Conservation (phyloP, 192 early-diverging fungal species). For the Umbelopsis isabellina region DNA sequence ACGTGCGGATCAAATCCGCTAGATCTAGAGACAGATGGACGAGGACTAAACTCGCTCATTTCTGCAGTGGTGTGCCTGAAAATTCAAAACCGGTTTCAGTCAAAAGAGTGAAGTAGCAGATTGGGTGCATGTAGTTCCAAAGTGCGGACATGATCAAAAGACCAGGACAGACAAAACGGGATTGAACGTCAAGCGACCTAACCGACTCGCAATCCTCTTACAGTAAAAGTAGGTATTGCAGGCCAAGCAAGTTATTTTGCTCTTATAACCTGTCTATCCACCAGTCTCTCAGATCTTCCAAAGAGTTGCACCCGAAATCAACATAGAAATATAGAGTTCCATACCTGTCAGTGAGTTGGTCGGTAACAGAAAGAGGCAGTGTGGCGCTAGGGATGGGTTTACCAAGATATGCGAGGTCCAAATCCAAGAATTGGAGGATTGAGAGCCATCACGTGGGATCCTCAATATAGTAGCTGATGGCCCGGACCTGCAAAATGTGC, state of each 20-base stretch:
- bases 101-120: no score
- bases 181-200: no score
- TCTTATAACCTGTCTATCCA: no score
- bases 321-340: neutral
- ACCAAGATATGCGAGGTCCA: neutral
- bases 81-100: neutral
- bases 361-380: conserved; percentile 8
- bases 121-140: no score
- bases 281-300: neutral
- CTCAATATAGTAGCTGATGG: no score
- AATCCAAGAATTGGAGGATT: neutral
- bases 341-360: conserved; percentile 1
- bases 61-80: neutral
- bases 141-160: no score
- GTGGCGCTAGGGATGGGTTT: neutral
- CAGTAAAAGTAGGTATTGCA: no score
- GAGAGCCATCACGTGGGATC: no score
- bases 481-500: no score
- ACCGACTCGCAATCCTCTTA: no score
- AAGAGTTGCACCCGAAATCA: neutral
- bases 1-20: neutral
- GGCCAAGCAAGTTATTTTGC: no score
- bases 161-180: no score
- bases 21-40: conserved; percentile 13
- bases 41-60: conserved; percentile 19